phyloP scores from a whole-genome alignment of 2,329 filamentous ascomycete species.

The Pseudogymnoascus sp. region DNA sequence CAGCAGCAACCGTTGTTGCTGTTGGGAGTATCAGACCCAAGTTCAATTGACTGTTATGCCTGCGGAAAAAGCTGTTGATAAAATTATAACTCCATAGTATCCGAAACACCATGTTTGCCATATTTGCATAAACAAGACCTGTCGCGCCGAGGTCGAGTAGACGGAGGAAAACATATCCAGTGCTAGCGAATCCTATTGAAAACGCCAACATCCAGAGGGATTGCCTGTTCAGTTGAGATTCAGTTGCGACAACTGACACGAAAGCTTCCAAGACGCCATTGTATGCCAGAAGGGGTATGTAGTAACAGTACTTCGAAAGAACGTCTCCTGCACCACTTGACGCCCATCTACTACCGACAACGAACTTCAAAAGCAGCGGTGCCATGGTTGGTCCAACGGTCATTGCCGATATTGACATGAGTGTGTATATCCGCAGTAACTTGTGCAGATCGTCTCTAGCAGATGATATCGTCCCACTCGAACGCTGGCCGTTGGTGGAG shows the following conservation, averaged over 20 bases:
- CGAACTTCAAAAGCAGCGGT: conserved; percentile 62
- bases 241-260: conserved; percentile 75
- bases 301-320: conserved; percentile 78
- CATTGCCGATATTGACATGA: conserved; percentile 63
- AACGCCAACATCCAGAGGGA: conserved; percentile 79
- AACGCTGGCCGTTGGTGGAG: conserved; percentile 23
- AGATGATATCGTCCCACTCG: conserved; percentile 30
- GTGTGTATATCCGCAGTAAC: conserved; percentile 64
- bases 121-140: conserved; percentile 80
- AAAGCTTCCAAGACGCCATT: conserved; percentile 93
- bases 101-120: conserved; percentile 79
- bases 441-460: conserved; percentile 49
- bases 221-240: conserved; percentile 67
- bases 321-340: conserved; percentile 64
- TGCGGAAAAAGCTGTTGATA: conserved; percentile 56
- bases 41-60: conserved; percentile 36
- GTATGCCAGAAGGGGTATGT: conserved; percentile 83
- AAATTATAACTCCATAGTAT: conserved; percentile 76
- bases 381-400: conserved; percentile 69
- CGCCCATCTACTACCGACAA: conserved; percentile 74
- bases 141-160: conserved; percentile 63
- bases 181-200: conserved; percentile 65
- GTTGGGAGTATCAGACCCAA: conserved; percentile 39
- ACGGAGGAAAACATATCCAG: conserved; percentile 69
- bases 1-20: conserved; percentile 36